phyloP scores from a whole-genome alignment of 2,329 filamentous ascomycete species.

The Ophiostoma novo-ulmi region DNA sequence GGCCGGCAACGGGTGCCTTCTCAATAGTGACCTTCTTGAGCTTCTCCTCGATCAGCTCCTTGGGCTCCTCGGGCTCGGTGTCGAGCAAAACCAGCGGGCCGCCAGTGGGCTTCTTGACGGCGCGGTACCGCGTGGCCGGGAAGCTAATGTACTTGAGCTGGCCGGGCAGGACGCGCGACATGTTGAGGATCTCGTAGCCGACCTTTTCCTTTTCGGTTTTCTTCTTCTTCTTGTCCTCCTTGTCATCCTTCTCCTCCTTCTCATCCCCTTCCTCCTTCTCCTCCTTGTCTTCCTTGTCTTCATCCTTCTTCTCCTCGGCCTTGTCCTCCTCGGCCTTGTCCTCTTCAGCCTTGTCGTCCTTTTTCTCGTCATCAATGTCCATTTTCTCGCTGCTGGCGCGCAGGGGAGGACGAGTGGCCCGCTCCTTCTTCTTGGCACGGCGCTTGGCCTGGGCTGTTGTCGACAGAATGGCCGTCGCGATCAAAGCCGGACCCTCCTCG shows the following conservation, averaged over 20 bases:
- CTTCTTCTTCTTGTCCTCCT: conserved; percentile 63
- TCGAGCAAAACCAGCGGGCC: conserved; percentile 90
- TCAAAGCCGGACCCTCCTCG: conserved; percentile 86
- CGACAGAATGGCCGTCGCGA: conserved; percentile 91
- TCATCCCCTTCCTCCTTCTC: conserved; percentile 73
- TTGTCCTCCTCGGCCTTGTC: conserved; percentile 59
- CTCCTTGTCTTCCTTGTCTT: conserved; percentile 51
- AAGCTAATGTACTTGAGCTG: conserved; percentile 97
- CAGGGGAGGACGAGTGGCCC: conserved; percentile 38
- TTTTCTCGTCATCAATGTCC: conserved; percentile 73
- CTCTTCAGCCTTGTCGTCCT: conserved; percentile 74
- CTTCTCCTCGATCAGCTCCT: conserved; percentile 83
- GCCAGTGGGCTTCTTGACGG: conserved; percentile 86
- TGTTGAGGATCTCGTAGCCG: conserved; percentile 93
- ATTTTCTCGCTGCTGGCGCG: conserved; percentile 76
- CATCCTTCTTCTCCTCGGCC: conserved; percentile 49
- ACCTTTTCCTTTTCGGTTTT: conserved; percentile 94
- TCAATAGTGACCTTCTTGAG: conserved; percentile 72
- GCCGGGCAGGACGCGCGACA: conserved; percentile 85
- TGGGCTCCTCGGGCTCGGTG: conserved; percentile 70
- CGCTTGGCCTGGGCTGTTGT: conserved; percentile 97
- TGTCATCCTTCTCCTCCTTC: conserved; percentile 90
- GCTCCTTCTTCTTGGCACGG: conserved; percentile 88
- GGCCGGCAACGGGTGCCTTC: conserved; percentile 52
- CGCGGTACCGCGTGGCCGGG: conserved; percentile 82